Evolutionary conservation across 768 basidiomycete genomes (phyloP).

Genomic region (Amanita exitialis): DNA sequence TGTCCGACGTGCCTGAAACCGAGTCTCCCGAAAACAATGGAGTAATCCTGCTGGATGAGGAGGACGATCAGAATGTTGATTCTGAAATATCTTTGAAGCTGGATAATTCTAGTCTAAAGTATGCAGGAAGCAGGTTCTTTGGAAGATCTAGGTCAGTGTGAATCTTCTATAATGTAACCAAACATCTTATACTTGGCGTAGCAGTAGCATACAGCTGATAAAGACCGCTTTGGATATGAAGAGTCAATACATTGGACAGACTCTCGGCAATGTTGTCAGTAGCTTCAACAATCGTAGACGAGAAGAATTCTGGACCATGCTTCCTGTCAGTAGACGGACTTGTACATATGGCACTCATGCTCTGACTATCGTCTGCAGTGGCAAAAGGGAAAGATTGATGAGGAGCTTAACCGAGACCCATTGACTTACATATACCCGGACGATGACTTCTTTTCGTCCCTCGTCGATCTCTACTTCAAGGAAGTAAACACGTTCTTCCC

Average conservation of each 20-base stretch:
- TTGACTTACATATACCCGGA: conserved; percentile 37
- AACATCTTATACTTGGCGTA: not conserved
- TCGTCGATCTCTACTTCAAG: conserved; percentile 64
- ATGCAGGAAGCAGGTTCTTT: conserved; percentile 33
- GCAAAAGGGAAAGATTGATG: conserved; percentile 14
- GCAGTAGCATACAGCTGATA: conserved; percentile 39
- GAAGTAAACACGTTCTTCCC: conserved; percentile 52
- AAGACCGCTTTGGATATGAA: conserved; percentile 52
- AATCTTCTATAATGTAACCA: not conserved
- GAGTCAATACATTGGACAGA: conserved; percentile 30
- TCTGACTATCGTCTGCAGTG: conserved; percentile 17
- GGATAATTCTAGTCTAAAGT: conserved; percentile 18
- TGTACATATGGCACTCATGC: not conserved
- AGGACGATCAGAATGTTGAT: conserved; percentile 10
- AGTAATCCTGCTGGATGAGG: conserved; percentile 21
- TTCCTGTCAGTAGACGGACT: conserved; percentile 24
- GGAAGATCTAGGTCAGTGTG: conserved; percentile 31
- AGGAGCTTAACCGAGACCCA: conserved; percentile 13
- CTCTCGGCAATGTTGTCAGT: not conserved
- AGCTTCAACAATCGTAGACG: conserved; percentile 18
- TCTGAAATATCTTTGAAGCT: conserved; percentile 21
- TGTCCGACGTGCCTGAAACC: conserved; percentile 12
- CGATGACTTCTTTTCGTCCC: conserved; percentile 40
- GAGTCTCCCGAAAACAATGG: conserved; percentile 18
- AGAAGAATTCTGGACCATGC: conserved; percentile 39